Conservation (phyloP, 768 basidiomycete species). For the Boletellus ananiceps region DNA sequence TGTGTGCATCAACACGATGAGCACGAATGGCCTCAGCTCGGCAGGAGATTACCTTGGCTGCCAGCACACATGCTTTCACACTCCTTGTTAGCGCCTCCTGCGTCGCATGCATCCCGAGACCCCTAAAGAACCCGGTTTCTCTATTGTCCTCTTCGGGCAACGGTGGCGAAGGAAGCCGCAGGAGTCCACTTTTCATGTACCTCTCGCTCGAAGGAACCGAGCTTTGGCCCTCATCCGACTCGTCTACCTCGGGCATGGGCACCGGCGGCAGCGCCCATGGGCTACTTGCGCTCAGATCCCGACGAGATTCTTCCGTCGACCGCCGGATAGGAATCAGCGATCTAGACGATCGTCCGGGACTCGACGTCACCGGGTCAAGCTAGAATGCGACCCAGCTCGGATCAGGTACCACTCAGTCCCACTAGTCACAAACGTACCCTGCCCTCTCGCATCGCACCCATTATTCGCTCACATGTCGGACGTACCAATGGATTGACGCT, state of each 20-base stretch:
- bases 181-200: slow-evolving; percentile 13
- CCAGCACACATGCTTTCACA: slow-evolving; percentile 34
- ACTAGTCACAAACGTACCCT: slow-evolving; percentile 46
- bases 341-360: slow-evolving; percentile 6
- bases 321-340: slow-evolving; percentile 24
- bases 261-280: slow-evolving; percentile 18
- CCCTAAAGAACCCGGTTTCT: background rate
- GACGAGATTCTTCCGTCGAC: slow-evolving; percentile 8
- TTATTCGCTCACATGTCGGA: slow-evolving; percentile 69
- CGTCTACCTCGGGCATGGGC: background rate
- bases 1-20: slow-evolving; percentile 1
- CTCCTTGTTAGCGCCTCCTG: slow-evolving; percentile 25
- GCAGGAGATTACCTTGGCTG: slow-evolving; percentile 30
- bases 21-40: background rate
- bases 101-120: slow-evolving; percentile 6
- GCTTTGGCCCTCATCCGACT: background rate
- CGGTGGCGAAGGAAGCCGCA: slow-evolving; percentile 14
- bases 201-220: background rate
- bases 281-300: slow-evolving; percentile 8
- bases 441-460: slow-evolving; percentile 63
- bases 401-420: background rate
- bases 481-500: slow-evolving; percentile 55
- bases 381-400: slow-evolving; percentile 7
- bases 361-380: slow-evolving; percentile 26
- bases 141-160: background rate